These are phyloP conservation scores for Lentinus brumalis DNA, from an alignment of 768 basidiomycete species.

Conservation along the genomic window DNA sequence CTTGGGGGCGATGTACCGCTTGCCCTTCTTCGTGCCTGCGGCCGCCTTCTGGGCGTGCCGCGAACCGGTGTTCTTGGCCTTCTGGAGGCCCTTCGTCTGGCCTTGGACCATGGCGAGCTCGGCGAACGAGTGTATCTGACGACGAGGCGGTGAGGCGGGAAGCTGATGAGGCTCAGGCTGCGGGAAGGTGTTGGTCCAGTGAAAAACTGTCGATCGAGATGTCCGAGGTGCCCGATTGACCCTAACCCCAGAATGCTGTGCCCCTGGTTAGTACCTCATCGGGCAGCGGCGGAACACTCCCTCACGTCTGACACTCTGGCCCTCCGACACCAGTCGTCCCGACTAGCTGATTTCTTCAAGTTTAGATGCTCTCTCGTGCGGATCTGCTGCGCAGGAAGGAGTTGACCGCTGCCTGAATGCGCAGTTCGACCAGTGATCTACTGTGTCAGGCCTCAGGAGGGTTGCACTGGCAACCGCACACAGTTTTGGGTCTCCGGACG, in stretches of 20 bases:
- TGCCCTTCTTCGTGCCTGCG: conserved; percentile 78
- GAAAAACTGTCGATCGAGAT: conserved; percentile 7
- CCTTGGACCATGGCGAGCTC: conserved; percentile 73
- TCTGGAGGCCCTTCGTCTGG: conserved; percentile 72
- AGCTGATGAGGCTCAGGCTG: neutral
- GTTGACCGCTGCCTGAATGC: too few relatives aligned
- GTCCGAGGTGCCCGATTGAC: neutral
- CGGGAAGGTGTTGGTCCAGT: neutral
- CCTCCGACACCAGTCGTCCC: too few relatives aligned
- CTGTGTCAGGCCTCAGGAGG: too few relatives aligned
- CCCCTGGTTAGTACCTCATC: neutral
- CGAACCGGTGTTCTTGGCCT: conserved; percentile 47
- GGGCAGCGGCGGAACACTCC: too few relatives aligned
- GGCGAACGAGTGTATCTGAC: neutral
- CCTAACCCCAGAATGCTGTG: conserved; percentile 18
- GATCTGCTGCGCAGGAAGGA: too few relatives aligned
- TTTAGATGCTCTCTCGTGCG: too few relatives aligned
- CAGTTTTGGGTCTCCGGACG: too few relatives aligned
- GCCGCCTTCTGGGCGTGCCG: conserved; percentile 68
- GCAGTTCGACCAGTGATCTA: too few relatives aligned
- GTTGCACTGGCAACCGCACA: too few relatives aligned
- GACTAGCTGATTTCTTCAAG: too few relatives aligned
- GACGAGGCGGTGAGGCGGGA: neutral
- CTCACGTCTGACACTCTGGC: too few relatives aligned
- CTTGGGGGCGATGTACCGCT: conserved; percentile 78